Evolutionary conservation across 371 early-diverging fungal species (phyloP).

Genomic region (Dinochytrium kinnereticum): DNA sequence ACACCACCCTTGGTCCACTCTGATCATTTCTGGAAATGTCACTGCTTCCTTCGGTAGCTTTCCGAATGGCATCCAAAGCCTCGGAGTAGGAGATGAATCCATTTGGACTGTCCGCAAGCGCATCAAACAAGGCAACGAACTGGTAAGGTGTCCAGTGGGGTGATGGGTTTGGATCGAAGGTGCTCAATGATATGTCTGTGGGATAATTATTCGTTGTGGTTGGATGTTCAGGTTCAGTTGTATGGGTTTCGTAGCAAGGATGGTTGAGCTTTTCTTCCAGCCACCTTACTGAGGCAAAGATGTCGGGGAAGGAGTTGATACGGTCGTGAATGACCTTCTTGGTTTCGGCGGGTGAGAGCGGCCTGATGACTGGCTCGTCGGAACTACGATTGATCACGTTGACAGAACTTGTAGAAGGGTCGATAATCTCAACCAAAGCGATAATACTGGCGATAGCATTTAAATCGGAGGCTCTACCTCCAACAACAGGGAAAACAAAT

Average conservation of each 20-base stretch:
- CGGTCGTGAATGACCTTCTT: background rate
- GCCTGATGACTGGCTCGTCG: background rate
- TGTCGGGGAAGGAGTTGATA: conserved; percentile 13
- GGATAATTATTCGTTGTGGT: background rate
- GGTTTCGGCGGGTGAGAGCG: background rate
- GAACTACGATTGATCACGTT: background rate
- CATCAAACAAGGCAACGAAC: conserved; percentile 16
- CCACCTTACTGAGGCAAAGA: conserved; percentile 22
- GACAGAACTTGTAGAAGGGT: no score
- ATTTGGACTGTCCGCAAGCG: background rate
- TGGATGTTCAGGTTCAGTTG: background rate
- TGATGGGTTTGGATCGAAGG: background rate
- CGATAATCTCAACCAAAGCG: background rate
- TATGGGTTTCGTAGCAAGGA: background rate
- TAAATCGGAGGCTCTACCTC: conserved; percentile 25
- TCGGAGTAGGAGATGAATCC: conserved; percentile 1
- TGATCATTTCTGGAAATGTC: background rate
- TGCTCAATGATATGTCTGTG: background rate
- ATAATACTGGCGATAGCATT: conserved; percentile 10
- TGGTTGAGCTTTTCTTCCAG: conserved; percentile 14
- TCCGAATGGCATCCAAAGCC: background rate
- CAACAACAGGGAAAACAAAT: background rate
- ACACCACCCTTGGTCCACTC: background rate
- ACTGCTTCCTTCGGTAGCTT: background rate
- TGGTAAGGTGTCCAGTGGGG: conserved; percentile 21